Percentiles rank a stretch among this genome's conserved stretches.
These are phyloP conservation scores for Gaeumannomyces tritici DNA, from an alignment of 2,329 filamentous ascomycete species.

Conservation along the genomic window DNA sequence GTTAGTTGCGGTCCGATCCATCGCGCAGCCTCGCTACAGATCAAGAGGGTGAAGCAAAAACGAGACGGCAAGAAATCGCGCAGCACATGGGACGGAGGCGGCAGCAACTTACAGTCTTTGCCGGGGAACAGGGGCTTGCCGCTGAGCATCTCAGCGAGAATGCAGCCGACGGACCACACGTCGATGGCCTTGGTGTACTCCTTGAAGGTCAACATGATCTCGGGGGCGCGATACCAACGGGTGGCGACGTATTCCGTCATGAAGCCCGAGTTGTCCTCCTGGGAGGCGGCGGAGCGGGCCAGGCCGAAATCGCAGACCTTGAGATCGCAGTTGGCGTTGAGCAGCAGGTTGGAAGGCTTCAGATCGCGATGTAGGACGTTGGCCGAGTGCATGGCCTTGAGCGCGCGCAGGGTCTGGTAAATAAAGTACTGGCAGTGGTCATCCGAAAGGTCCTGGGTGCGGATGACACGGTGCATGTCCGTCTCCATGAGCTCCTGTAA, in stretches of 20 bases:
- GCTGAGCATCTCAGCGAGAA: constrained; percentile 96
- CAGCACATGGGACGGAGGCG: background rate
- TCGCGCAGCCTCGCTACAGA: background rate
- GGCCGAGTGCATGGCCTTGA: constrained; percentile 99
- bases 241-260: constrained; percentile 99
- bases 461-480: constrained; percentile 98
- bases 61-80: background rate
- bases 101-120: constrained; percentile 73
- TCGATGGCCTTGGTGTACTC: constrained; percentile 99
- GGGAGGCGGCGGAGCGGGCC: constrained; percentile 88
- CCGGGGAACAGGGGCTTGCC: constrained; percentile 97
- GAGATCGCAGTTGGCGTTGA: constrained; percentile 97
- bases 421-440: constrained; percentile 99
- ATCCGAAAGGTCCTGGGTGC: constrained; percentile 95
- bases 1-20: background rate
- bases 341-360: constrained; percentile 91
- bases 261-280: constrained; percentile 99
- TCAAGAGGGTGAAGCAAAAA: background rate
- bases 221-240: constrained; percentile 95
- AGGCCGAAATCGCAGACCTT: constrained; percentile 99
- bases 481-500: constrained; percentile 94
- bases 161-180: constrained; percentile 98
- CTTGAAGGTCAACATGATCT: constrained; percentile 99
- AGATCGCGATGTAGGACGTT: constrained; percentile 96
- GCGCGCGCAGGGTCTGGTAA: constrained; percentile 92